Percentiles rank a stretch among this genome's conserved stretches.
Conservation (phyloP, 495 filamentous ascomycete species). For the Peziza echinospora region DNA sequence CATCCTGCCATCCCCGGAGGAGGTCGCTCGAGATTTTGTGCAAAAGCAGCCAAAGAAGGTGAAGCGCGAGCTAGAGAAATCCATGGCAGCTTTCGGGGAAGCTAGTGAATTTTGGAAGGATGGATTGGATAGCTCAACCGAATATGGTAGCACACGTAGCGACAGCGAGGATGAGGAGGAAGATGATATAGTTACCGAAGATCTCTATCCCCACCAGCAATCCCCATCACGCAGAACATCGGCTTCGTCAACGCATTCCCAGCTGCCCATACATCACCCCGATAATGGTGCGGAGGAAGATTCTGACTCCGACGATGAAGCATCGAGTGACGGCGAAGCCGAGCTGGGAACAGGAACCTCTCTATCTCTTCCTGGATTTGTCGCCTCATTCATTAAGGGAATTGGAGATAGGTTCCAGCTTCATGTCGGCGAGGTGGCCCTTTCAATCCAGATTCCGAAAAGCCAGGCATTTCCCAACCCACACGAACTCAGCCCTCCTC, state of each 20-base stretch:
- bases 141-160: slow-evolving; percentile 22
- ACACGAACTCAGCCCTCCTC: background rate
- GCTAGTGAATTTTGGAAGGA: background rate
- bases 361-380: slow-evolving; percentile 55
- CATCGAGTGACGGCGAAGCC: slow-evolving; percentile 40
- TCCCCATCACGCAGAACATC: slow-evolving; percentile 63
- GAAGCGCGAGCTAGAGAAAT: slow-evolving; percentile 7
- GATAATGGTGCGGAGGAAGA: slow-evolving; percentile 22
- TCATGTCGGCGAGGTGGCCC: slow-evolving; percentile 28
- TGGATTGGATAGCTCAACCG: slow-evolving; percentile 2
- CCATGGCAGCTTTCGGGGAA: slow-evolving; percentile 1
- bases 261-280: slow-evolving; percentile 42
- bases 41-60: background rate
- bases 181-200: slow-evolving; percentile 41
- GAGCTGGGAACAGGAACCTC: slow-evolving; percentile 49
- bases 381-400: slow-evolving; percentile 64
- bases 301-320: slow-evolving; percentile 25
- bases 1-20: background rate
- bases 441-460: slow-evolving; percentile 2
- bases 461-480: background rate
- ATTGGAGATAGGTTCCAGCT: slow-evolving; percentile 52
- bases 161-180: slow-evolving; percentile 4
- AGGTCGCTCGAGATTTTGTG: background rate
- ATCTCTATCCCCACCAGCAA: slow-evolving; percentile 66
- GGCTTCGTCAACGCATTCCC: slow-evolving; percentile 44